A percentile compares a stretch with the other conserved stretches of the same genome.
These are phyloP conservation scores for Lumnitzera racemosa DNA, from an alignment of 345 rosid genomes.

Conservation along the genomic window DNA sequence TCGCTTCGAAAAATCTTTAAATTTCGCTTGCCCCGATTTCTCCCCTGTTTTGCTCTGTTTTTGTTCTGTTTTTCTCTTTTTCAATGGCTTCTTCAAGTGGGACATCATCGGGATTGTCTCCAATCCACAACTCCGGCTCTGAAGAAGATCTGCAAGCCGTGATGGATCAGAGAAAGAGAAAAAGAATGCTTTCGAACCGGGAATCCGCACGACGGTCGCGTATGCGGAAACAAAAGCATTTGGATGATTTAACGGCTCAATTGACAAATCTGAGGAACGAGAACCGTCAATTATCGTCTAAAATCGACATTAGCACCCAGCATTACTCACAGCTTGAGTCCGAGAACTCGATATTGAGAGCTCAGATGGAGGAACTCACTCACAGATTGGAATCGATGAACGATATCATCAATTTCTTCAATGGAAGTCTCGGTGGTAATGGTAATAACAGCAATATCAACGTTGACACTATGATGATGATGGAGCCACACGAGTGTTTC, in stretches of 20 bases:
- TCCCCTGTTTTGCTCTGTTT: background rate
- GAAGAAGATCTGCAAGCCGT: conserved; percentile 43
- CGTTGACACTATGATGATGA: too few relatives aligned
- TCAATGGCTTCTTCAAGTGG: conserved; percentile 66
- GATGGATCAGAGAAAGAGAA: conserved; percentile 80
- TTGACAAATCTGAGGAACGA: conserved; percentile 41
- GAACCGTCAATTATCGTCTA: conserved; percentile 48
- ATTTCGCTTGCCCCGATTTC: background rate
- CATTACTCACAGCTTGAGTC: conserved; percentile 47
- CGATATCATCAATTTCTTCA: conserved; percentile 47
- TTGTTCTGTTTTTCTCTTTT: background rate
- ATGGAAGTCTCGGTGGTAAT: conserved; percentile 9
- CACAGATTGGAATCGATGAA: conserved; percentile 60
- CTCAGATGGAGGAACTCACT: conserved; percentile 60
- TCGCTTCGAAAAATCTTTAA: background rate
- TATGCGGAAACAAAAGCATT: conserved; percentile 81
- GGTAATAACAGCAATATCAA: conserved; percentile 2
- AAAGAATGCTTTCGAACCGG: conserved; percentile 83
- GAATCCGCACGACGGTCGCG: conserved; percentile 95
- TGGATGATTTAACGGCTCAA: conserved; percentile 67
- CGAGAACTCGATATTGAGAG: conserved; percentile 68
- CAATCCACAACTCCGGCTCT: conserved; percentile 47
- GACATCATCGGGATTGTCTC: conserved; percentile 53
- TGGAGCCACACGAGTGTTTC: background rate
- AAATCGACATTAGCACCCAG: conserved; percentile 52